Percentiles rank a stretch among this genome's conserved stretches.
Evolutionary conservation across 1,284 basidiomycete species (phyloP).

Genomic region (Stygiomarasmius scandens): DNA sequence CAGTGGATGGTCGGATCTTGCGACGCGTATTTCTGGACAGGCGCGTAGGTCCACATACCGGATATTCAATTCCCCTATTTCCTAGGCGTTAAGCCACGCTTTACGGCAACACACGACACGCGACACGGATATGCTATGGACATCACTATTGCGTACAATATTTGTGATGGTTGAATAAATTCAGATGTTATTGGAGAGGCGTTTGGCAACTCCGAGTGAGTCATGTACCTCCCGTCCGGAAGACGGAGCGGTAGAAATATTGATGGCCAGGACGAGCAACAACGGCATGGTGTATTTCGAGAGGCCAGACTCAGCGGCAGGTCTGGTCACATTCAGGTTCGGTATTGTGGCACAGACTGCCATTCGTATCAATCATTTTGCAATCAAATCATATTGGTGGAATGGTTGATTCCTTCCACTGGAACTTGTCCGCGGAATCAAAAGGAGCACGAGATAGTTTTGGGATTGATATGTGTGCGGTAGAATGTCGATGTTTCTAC

Average conservation of each 20-base stretch:
- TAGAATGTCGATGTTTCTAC: too few relatives aligned
- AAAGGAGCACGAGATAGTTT: too few relatives aligned
- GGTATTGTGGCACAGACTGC: too few relatives aligned
- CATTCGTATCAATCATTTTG: too few relatives aligned
- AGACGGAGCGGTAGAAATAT: background rate
- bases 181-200: background rate
- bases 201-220: background rate
- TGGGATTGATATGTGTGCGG: too few relatives aligned
- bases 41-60: too few relatives aligned
- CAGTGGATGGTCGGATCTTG: too few relatives aligned
- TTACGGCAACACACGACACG: background rate
- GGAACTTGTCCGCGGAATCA: too few relatives aligned
- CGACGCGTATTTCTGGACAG: too few relatives aligned
- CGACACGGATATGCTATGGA: background rate
- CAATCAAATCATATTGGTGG: too few relatives aligned
- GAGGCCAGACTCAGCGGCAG: background rate
- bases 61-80: background rate
- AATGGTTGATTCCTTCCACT: too few relatives aligned
- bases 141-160: background rate
- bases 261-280: background rate
- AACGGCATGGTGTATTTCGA: background rate
- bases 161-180: background rate
- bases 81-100: background rate
- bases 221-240: background rate
- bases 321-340: too few relatives aligned